Evolutionary conservation across 2,329 filamentous ascomycete genomes (phyloP).

Genomic region (Botrytis porri): DNA sequence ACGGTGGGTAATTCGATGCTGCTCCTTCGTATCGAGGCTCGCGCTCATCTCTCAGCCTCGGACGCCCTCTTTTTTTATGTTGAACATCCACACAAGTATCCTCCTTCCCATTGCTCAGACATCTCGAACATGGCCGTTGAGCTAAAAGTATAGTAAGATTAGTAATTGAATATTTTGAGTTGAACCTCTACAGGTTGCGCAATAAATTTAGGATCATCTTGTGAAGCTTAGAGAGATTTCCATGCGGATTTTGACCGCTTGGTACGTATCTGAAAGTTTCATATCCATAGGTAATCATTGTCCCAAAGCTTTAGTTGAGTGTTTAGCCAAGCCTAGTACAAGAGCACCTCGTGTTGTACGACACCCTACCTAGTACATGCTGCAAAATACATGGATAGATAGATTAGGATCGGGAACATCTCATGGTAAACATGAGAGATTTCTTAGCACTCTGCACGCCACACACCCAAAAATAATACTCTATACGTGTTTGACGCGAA

Average conservation of each 20-base stretch:
- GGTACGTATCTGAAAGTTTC: slow-evolving; percentile 1
- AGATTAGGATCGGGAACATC: not conserved
- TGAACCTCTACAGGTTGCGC: not conserved
- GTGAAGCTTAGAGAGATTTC: not conserved
- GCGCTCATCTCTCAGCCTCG: slow-evolving; percentile 70
- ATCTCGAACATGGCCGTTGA: slow-evolving; percentile 75
- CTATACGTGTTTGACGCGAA: not conserved
- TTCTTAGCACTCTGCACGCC: not conserved
- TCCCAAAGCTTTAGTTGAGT: slow-evolving; percentile 4
- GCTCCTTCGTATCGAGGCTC: slow-evolving; percentile 54
- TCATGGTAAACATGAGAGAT: not conserved
- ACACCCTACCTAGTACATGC: slow-evolving; percentile 11
- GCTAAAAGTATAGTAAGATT: slow-evolving; percentile 45
- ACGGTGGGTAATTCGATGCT: slow-evolving; percentile 33
- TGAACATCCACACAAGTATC: slow-evolving; percentile 79
- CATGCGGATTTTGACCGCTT: too few relatives aligned
- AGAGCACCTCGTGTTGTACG: slow-evolving; percentile 6
- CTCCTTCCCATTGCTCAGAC: slow-evolving; percentile 74
- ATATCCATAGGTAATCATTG: not conserved
- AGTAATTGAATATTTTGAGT: not conserved
- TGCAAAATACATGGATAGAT: slow-evolving; percentile 9
- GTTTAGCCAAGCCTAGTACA: slow-evolving; percentile 8
- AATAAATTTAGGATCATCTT: not conserved
- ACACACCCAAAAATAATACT: not conserved
- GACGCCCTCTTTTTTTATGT: slow-evolving; percentile 80